A percentile compares a stretch with the other conserved stretches of the same genome.
These are phyloP conservation scores for Prunus armeniaca DNA, from an alignment of 306 rosid species.

Conservation along the genomic window DNA sequence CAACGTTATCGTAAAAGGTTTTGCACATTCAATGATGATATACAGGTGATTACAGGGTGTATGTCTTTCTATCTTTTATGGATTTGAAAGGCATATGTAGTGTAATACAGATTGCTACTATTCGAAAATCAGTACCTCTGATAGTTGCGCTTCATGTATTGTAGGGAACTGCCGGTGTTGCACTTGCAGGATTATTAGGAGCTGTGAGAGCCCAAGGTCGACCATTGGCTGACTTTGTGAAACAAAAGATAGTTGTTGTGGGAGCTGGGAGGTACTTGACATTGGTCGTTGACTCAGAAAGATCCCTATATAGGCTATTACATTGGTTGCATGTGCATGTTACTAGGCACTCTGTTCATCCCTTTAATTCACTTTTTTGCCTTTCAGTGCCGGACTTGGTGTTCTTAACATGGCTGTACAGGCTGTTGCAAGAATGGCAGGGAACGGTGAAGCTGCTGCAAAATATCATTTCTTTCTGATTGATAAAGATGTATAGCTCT, in stretches of 20 bases:
- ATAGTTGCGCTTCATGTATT: constrained; percentile 28
- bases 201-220: constrained; percentile 93
- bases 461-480: constrained; percentile 69
- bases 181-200: constrained; percentile 97
- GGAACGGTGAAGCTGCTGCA: constrained; percentile 54
- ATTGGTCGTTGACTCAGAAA: constrained; percentile 9
- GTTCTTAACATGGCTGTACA: constrained; percentile 80
- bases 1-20: constrained; percentile 86
- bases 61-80: constrained; percentile 13
- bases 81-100: neutral
- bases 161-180: constrained; percentile 99
- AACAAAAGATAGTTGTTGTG: constrained; percentile 93
- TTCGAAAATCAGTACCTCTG: neutral
- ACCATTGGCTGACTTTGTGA: constrained; percentile 72
- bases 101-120: neutral
- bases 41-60: constrained; percentile 66
- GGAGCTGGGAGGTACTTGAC: constrained; percentile 95
- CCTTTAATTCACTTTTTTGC: constrained; percentile 11
- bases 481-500: constrained; percentile 78
- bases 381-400: constrained; percentile 96
- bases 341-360: constrained; percentile 21
- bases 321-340: constrained; percentile 25
- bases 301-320: constrained; percentile 19
- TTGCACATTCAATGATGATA: constrained; percentile 98
- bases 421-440: constrained; percentile 76